Conservation (phyloP, 2,329 filamentous ascomycete genomes). For the Calycina marina region DNA sequence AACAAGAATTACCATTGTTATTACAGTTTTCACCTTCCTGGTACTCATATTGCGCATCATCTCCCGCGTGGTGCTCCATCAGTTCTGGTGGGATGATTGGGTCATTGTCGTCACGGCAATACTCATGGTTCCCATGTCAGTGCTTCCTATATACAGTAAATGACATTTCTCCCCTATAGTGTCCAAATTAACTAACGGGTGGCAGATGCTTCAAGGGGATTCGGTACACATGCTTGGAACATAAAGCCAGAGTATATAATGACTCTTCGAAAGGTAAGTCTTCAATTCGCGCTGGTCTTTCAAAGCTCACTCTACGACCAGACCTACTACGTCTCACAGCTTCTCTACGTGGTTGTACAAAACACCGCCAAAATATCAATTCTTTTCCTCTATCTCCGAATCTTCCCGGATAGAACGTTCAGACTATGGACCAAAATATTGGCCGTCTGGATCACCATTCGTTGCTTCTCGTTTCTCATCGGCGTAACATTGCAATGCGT, state of each 20-base stretch:
- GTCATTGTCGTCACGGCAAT: slow-evolving; percentile 8
- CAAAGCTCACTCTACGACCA: too few species aligned
- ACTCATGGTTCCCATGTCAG: slow-evolving; percentile 8
- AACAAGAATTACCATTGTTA: slow-evolving; percentile 5
- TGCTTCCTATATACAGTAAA: slow-evolving; percentile 10
- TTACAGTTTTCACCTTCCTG: slow-evolving; percentile 7
- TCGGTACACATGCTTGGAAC: slow-evolving; percentile 11
- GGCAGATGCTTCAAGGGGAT: slow-evolving; percentile 9
- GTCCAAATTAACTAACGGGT: background rate
- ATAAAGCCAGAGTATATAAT: slow-evolving; percentile 6
- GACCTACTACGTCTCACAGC: slow-evolving; percentile 12
- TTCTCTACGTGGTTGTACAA: slow-evolving; percentile 11
- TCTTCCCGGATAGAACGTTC: slow-evolving; percentile 2
- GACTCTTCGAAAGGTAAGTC: slow-evolving; percentile 9
- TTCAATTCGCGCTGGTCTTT: too few species aligned
- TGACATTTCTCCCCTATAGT: too few species aligned
- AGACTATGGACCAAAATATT: slow-evolving; percentile 2
- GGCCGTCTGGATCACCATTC: background rate
- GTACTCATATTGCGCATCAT: slow-evolving; percentile 8
- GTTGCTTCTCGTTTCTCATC: slow-evolving; percentile 3
- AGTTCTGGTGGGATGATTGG: slow-evolving; percentile 12
- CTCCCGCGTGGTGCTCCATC: slow-evolving; percentile 8
- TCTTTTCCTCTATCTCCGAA: slow-evolving; percentile 3
- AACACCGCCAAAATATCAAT: slow-evolving; percentile 10
- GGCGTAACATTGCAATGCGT: slow-evolving; percentile 6